A percentile compares a stretch with the other conserved stretches of the same genome.
Evolutionary conservation across 768 basidiomycete genomes (phyloP).

Genomic region (Trichaptum fuscoviolaceum): DNA sequence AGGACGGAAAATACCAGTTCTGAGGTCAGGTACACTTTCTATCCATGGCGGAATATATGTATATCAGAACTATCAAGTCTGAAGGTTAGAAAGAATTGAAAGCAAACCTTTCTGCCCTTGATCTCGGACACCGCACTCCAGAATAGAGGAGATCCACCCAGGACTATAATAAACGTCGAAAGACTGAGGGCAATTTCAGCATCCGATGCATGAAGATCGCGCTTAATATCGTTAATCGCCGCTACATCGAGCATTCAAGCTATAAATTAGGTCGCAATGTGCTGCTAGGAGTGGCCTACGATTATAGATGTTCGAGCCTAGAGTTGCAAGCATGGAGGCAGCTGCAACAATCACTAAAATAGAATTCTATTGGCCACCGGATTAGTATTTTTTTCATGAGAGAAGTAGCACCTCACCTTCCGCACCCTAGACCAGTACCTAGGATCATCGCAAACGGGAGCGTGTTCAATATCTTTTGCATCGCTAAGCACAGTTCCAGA

Average conservation of each 20-base stretch:
- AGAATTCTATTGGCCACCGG: slow-evolving; percentile 28
- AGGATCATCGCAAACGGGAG: slow-evolving; percentile 52
- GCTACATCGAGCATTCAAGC: slow-evolving; percentile 34
- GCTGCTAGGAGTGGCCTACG: slow-evolving; percentile 32
- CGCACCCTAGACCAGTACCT: slow-evolving; percentile 49
- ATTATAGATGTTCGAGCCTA: slow-evolving; percentile 58
- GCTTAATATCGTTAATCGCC: slow-evolving; percentile 54
- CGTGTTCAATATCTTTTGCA: slow-evolving; percentile 29
- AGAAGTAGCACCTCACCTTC: slow-evolving; percentile 36
- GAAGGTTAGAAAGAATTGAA: neutral
- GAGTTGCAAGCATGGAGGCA: slow-evolving; percentile 54
- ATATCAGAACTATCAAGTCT: neutral
- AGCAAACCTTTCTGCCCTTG: slow-evolving; percentile 61
- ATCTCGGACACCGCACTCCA: slow-evolving; percentile 74
- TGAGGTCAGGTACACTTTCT: slow-evolving; percentile 22
- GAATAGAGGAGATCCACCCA: slow-evolving; percentile 59
- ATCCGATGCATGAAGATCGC: slow-evolving; percentile 52
- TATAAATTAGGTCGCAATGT: slow-evolving; percentile 1
- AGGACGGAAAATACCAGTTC: slow-evolving; percentile 10
- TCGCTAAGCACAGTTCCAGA: neutral
- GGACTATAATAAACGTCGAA: slow-evolving; percentile 65
- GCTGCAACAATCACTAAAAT: slow-evolving; percentile 42
- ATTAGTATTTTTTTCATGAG: slow-evolving; percentile 3
- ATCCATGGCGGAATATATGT: neutral
- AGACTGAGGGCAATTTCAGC: slow-evolving; percentile 62